Evolutionary conservation across 108 stramenopile species (phyloP).

Genomic region (Hondaea fermentalgiana): DNA sequence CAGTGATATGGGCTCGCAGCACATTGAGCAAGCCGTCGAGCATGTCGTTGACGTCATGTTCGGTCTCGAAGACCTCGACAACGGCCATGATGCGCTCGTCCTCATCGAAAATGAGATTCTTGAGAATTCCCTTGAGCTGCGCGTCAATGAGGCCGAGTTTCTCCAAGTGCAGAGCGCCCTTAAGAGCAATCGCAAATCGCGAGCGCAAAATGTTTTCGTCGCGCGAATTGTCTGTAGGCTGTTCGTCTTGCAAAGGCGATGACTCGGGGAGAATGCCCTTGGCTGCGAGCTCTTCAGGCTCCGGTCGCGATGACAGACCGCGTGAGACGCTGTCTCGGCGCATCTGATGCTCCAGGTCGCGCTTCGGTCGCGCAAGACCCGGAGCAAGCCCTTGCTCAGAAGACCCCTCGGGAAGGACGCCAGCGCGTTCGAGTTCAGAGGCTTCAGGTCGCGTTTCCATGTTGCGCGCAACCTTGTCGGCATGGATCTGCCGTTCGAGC

Average conservation of each 20-base stretch:
- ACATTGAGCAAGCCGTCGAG: background rate
- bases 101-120: background rate
- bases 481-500: background rate
- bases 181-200: background rate
- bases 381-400: background rate
- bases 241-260: background rate
- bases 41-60: slow-evolving; percentile 13
- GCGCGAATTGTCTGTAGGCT: background rate
- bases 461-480: background rate
- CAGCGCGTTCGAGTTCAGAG: background rate
- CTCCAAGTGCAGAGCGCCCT: slow-evolving; percentile 12
- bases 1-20: background rate
- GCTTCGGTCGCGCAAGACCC: background rate
- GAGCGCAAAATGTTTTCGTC: background rate
- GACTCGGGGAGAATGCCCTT: background rate
- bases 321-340: background rate
- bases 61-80: background rate
- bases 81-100: slow-evolving; percentile 14
- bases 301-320: background rate
- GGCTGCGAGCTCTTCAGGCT: background rate
- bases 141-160: background rate
- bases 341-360: background rate
- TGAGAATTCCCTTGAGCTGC: background rate
- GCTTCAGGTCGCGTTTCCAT: background rate
- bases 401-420: background rate